Evolutionary conservation across 2,329 filamentous ascomycete genomes (phyloP).

Genomic region (Penicillium sp.): DNA sequence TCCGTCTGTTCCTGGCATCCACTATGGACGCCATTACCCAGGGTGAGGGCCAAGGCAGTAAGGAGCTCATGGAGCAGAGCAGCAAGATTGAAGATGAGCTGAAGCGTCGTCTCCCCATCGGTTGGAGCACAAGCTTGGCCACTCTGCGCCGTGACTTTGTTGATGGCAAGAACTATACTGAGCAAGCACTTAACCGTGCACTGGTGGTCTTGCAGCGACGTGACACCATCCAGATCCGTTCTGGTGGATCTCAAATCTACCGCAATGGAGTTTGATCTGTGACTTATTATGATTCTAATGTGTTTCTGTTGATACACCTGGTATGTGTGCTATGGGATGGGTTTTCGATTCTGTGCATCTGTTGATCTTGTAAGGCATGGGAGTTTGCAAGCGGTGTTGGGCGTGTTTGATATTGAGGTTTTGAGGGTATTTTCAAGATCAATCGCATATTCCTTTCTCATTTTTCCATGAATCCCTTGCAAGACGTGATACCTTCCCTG

Average conservation of each 20-base stretch:
- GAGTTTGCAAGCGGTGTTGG: constrained; percentile 22
- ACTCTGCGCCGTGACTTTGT: constrained; percentile 88
- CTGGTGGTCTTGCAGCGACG: constrained; percentile 82
- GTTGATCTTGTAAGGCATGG: constrained; percentile 15
- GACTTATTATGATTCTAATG: constrained; percentile 20
- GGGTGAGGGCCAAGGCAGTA: constrained; percentile 76
- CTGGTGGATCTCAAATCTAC: constrained; percentile 51
- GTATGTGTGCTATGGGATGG: constrained; percentile 21
- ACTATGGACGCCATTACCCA: constrained; percentile 98
- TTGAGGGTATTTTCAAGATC: neutral
- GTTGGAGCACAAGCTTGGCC: constrained; percentile 88
- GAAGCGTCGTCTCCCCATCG: constrained; percentile 81
- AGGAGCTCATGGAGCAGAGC: constrained; percentile 88
- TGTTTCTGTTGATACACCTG: constrained; percentile 23
- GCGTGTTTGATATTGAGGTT: constrained; percentile 15
- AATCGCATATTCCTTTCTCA: constrained; percentile 12
- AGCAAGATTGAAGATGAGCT: constrained; percentile 85
- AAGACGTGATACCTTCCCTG: neutral
- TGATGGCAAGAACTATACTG: constrained; percentile 84
- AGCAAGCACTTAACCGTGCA: constrained; percentile 80
- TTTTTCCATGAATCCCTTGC: neutral
- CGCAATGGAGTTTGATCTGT: constrained; percentile 44
- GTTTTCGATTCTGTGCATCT: constrained; percentile 19
- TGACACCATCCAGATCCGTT: constrained; percentile 64
- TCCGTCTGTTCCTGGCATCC: constrained; percentile 89